Base-by-base conservation (phyloP, 2,329 filamentous ascomycete genomes). In the Phyllosticta capitalensis region DNA sequence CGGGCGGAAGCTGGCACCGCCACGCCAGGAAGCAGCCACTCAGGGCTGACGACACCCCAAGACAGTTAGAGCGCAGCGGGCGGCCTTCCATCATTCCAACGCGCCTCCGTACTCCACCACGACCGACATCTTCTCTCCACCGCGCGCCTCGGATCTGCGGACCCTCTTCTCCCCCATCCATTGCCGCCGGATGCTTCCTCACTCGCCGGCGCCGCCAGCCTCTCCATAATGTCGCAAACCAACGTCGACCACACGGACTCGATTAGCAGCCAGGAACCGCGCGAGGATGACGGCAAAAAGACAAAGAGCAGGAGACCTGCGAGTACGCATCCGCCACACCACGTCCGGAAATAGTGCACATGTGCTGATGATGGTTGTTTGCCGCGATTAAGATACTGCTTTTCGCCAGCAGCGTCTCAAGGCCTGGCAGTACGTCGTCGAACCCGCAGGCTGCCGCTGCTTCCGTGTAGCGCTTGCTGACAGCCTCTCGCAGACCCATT, bases 391-490 rank as follows among this genome's bases (percentile, higher is more conserved):
- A 95, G 90, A 97, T 78, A 97, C 92, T 61, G 94, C 94, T 10
- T 99, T 97, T 73, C 84, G 94, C 68, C 94, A 99, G 73, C 94
- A 99, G 76, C 86, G 94, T 71, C 78, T 99, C 74, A 96, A 97
- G 78, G 94, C 94, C 78, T 99, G 94, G 94, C 94, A 99, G 88
- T 95, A 80, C 76, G 38, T 45, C 38, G 90, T 83, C 50, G 53
- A 58, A 52, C 65, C 56, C 60, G 58, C 57, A 50, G 24, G 14
- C 21, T 26, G 59, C 33, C 38, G 55, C 54, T n/a, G 50, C 38
- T 24, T 45, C 53, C 12, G 38, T 28, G 20, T 17, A 19, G 21
- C 59, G 49, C 17, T n/a, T 63, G 66, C 77, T 80, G 68, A 80
- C 73, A 66, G 65, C 64, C 55, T 45, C n/a, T 64, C 64, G 60